phyloP scores from a whole-genome alignment of 2,329 filamentous ascomycete species.

The Sarocladium strictum region DNA sequence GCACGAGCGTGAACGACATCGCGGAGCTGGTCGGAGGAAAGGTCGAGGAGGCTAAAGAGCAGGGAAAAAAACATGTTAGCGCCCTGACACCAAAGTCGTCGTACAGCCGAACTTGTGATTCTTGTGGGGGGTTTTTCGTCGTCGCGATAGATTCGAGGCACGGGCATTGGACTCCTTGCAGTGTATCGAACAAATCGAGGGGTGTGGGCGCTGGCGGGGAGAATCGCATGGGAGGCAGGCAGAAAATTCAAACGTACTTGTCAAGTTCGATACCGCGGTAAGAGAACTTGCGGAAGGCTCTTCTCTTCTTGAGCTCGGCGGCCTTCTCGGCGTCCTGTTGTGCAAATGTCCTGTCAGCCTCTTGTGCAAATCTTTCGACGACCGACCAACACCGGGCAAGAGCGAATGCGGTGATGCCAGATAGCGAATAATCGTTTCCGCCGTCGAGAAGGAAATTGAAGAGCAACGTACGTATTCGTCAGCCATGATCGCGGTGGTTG shows the following conservation, averaged over 20 bases:
- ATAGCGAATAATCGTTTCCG: not conserved
- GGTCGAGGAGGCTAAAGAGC: constrained; percentile 81
- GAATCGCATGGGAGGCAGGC: constrained; percentile 21
- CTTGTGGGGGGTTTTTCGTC: not conserved
- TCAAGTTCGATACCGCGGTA: constrained; percentile 99
- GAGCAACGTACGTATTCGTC: constrained; percentile 77
- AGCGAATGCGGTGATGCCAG: constrained; percentile 23
- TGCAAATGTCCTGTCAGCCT: constrained; percentile 12
- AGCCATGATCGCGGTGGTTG: constrained; percentile 63
- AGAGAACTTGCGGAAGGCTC: constrained; percentile 99
- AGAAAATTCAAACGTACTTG: constrained; percentile 63
- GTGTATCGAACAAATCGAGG: not conserved
- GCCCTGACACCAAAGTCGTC: not conserved
- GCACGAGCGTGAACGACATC: constrained; percentile 99
- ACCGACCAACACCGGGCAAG: constrained; percentile 2
- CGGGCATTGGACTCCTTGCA: not conserved
- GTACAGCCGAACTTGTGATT: not conserved
- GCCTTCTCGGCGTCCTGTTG: constrained; percentile 90
- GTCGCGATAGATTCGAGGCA: not conserved
- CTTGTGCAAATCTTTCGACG: constrained; percentile 5
- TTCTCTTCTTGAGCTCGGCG: constrained; percentile 99
- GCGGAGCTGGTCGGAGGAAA: constrained; percentile 96
- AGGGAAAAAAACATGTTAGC: constrained; percentile 9
- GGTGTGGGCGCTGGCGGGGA: not conserved
- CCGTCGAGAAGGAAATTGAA: not conserved